phyloP scores from a whole-genome alignment of 2,329 filamentous ascomycete species.

The Nannizziopsis arthrosporioides region DNA sequence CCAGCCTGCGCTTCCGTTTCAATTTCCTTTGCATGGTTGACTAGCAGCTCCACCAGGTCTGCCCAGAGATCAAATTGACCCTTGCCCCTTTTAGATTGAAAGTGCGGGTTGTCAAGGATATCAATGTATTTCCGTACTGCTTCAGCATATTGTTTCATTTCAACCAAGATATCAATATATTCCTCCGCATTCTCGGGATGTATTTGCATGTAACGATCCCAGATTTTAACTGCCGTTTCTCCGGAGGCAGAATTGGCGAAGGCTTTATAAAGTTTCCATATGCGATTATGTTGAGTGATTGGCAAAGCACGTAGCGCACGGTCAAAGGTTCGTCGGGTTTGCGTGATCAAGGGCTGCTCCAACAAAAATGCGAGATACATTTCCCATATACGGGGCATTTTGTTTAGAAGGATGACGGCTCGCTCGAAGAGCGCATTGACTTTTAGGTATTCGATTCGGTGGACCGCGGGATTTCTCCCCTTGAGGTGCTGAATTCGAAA shows the following conservation, averaged over 20 bases:
- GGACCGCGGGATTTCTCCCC: conserved; percentile 70
- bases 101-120: conserved; percentile 78
- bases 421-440: conserved; percentile 92
- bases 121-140: conserved; percentile 85
- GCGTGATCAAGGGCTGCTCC: conserved; percentile 81
- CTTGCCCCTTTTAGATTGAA: conserved; percentile 85
- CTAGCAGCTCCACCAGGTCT: conserved; percentile 90
- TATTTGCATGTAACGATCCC: conserved; percentile 92
- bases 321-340: conserved; percentile 80
- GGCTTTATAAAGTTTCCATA: conserved; percentile 82
- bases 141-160: conserved; percentile 76
- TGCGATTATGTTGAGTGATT: conserved; percentile 86
- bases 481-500: conserved; percentile 72
- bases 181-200: conserved; percentile 93
- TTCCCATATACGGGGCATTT: conserved; percentile 98
- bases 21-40: conserved; percentile 78
- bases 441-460: conserved; percentile 73
- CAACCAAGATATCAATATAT: conserved; percentile 77
- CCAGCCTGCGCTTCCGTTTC: conserved; percentile 68
- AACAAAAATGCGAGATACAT: conserved; percentile 89
- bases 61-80: conserved; percentile 95
- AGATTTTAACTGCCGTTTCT: conserved; percentile 81
- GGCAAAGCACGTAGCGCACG: conserved; percentile 81
- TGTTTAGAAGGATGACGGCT: conserved; percentile 85
- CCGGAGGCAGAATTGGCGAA: conserved; percentile 88